Percentiles rank a stretch among this genome's conserved stretches.
These are phyloP conservation scores for Cladophialophora immunda DNA, from an alignment of 2,329 filamentous ascomycete genomes.

Conservation along the genomic window DNA sequence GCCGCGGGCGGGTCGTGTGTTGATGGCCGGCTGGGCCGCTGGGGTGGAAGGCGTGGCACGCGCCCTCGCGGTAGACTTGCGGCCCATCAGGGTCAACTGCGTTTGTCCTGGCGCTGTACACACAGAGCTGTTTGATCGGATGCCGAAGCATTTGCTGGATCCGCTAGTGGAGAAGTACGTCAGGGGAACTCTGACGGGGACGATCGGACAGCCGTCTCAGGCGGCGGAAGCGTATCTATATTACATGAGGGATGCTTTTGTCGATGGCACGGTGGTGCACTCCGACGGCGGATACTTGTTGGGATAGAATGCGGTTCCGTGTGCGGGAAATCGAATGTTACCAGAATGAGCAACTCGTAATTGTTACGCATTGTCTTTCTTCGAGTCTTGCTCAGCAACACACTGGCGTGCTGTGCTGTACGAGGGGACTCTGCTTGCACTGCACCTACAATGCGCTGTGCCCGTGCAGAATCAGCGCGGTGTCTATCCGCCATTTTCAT, in stretches of 20 bases:
- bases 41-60: slow-evolving; percentile 47
- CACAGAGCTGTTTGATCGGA: slow-evolving; percentile 41
- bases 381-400: background rate
- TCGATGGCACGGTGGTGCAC: slow-evolving; percentile 47
- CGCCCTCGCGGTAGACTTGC: slow-evolving; percentile 53
- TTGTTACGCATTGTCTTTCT: too few relatives aligned
- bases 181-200: slow-evolving; percentile 43
- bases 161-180: slow-evolving; percentile 48
- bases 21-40: slow-evolving; percentile 42
- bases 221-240: slow-evolving; percentile 56
- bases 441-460: background rate
- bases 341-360: too few relatives aligned
- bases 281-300: slow-evolving; percentile 50
- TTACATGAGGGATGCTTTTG: slow-evolving; percentile 55
- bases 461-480: background rate
- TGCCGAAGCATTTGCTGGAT: slow-evolving; percentile 24
- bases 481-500: background rate
- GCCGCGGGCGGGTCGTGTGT: slow-evolving; percentile 59
- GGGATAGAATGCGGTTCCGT: background rate
- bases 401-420: background rate
- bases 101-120: slow-evolving; percentile 52
- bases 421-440: background rate
- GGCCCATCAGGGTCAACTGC: slow-evolving; percentile 53
- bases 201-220: slow-evolving; percentile 47
- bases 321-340: too few relatives aligned